phyloP scores from a whole-genome alignment of 495 filamentous ascomycete species.

The Podospora tetraspora region DNA sequence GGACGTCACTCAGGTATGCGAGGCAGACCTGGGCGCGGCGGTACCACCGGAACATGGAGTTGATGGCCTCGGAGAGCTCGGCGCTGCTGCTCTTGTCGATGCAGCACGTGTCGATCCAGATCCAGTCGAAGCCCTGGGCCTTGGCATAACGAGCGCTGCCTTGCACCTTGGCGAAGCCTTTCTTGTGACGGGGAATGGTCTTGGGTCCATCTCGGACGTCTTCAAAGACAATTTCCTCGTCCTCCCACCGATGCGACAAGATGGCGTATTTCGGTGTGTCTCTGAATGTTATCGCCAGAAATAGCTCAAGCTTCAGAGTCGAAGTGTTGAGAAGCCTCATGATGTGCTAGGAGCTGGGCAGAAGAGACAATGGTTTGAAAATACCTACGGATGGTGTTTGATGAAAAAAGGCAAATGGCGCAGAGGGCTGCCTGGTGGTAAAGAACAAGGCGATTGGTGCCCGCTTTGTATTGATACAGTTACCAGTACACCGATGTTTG shows the following conservation, averaged over 20 bases:
- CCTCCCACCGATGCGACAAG: not conserved
- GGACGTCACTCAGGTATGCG: conserved; percentile 23
- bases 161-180: conserved; percentile 2
- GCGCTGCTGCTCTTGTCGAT: conserved; percentile 39
- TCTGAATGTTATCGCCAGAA: not conserved
- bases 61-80: conserved; percentile 39
- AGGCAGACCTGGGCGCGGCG: conserved; percentile 25
- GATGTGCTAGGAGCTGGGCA: not conserved
- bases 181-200: not conserved
- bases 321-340: not conserved
- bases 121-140: conserved; percentile 20
- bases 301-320: not conserved
- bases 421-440: not conserved
- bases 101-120: conserved; percentile 41
- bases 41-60: conserved; percentile 43
- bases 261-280: not conserved
- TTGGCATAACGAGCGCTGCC: conserved; percentile 9
- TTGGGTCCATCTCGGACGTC: not conserved
- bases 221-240: not conserved
- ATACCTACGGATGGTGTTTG: not conserved
- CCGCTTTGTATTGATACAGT: not conserved
- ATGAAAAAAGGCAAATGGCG: not conserved
- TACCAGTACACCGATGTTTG: too few relatives aligned
- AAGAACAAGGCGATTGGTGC: not conserved
- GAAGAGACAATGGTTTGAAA: not conserved